Conservation (phyloP, 2,329 filamentous ascomycete genomes). For the Nigrograna mackinnonii region DNA sequence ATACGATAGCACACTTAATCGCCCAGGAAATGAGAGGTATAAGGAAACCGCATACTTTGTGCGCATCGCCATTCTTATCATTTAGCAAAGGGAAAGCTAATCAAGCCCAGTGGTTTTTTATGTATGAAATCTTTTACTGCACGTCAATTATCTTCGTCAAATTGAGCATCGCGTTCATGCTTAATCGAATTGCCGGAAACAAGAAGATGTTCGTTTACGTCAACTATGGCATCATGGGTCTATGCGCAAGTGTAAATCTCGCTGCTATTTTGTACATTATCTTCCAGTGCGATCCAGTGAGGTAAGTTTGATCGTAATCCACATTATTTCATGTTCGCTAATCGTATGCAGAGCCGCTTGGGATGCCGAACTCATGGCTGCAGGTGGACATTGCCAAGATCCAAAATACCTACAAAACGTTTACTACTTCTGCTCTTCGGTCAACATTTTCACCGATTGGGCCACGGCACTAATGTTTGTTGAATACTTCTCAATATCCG, state of each 20-base stretch:
- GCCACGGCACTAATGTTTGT: conserved; percentile 38
- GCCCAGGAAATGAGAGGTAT: conserved; percentile 16
- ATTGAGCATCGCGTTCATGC: conserved; percentile 40
- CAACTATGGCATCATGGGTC: conserved; percentile 29
- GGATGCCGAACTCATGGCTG: conserved; percentile 28
- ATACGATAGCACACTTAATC: conserved; percentile 21
- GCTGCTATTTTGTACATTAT: conserved; percentile 40
- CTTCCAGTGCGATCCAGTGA: conserved; percentile 40
- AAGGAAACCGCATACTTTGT: conserved; percentile 13
- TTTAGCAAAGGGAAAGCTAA: conserved; percentile 2
- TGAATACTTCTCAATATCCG: conserved; percentile 4
- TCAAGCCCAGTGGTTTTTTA: conserved; percentile 35
- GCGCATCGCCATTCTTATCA: conserved; percentile 18
- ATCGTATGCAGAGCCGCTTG: conserved; percentile 18
- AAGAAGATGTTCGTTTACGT: conserved; percentile 25
- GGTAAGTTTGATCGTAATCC: no score
- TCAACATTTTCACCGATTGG: conserved; percentile 43
- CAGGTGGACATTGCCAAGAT: conserved; percentile 27
- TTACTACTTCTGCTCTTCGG: conserved; percentile 39
- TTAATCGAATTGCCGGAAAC: conserved; percentile 36
- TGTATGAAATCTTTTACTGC: conserved; percentile 43
- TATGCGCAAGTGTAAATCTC: conserved; percentile 34
- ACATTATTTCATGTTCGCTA: neutral
- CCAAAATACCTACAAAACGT: conserved; percentile 27
- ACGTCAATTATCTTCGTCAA: conserved; percentile 40